Evolutionary conservation across 371 early-diverging fungal genomes (phyloP).

Genomic region (Funneliformis caledonium): DNA sequence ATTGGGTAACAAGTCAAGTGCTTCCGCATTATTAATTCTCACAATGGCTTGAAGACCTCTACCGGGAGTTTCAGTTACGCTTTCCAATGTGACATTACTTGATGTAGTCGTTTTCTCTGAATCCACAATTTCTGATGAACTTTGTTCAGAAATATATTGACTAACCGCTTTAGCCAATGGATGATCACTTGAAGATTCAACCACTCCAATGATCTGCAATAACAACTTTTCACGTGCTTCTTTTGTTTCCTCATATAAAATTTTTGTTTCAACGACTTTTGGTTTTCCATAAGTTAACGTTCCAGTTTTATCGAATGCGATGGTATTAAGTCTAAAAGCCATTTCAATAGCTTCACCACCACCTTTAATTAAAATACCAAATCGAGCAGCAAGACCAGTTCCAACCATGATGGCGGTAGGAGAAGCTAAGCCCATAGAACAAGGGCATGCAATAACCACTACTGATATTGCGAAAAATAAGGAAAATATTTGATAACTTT

Average conservation of each 20-base stretch:
- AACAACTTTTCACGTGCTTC: conserved; percentile 14
- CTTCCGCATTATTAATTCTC: not conserved
- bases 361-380: conserved; percentile 59
- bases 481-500: conserved; percentile 67
- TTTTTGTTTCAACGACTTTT: conserved; percentile 54
- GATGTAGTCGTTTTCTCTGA: not conserved
- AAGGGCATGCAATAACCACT: conserved; percentile 77
- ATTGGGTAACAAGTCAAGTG: not conserved
- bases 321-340: conserved; percentile 90
- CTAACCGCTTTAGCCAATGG: conserved; percentile 43
- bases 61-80: conserved; percentile 26
- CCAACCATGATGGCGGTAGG: conserved; percentile 91
- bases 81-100: not conserved
- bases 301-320: conserved; percentile 93
- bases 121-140: too few relatives aligned
- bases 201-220: conserved; percentile 44
- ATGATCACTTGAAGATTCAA: conserved; percentile 49
- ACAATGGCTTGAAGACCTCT: conserved; percentile 25
- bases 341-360: conserved; percentile 52
- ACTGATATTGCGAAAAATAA: conserved; percentile 74
- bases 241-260: conserved; percentile 45
- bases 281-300: conserved; percentile 78
- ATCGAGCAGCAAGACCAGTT: conserved; percentile 80
- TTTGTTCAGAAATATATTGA: not conserved
- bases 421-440: conserved; percentile 69